Conservation (phyloP, 2,329 filamentous ascomycete species). For the Penicillium sp. region DNA sequence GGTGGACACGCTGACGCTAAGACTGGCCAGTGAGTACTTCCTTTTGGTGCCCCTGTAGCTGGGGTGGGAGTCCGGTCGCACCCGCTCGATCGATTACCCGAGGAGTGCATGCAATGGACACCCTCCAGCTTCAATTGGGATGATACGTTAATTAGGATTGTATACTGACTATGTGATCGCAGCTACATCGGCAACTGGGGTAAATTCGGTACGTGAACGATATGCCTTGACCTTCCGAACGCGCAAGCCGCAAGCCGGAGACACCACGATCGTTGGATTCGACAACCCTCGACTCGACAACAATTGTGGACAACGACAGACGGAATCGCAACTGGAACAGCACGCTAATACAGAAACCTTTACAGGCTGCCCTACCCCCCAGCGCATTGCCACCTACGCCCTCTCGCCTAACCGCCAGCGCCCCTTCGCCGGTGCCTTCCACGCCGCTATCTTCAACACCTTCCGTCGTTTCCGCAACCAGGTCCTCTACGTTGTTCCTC, state of each 20-base stretch:
- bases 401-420: slow-evolving; percentile 86
- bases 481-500: slow-evolving; percentile 84
- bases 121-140: not conserved
- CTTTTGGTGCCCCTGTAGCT: not conserved
- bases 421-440: slow-evolving; percentile 72
- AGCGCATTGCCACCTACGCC: slow-evolving; percentile 68
- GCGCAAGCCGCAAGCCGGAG: slow-evolving; percentile 11
- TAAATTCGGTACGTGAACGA: slow-evolving; percentile 64
- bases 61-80: slow-evolving; percentile 18
- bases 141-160: not conserved
- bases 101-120: not conserved
- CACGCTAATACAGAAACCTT: not conserved
- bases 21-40: slow-evolving; percentile 44
- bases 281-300: not conserved
- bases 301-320: not conserved
- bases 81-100: slow-evolving; percentile 14
- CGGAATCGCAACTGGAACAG: not conserved
- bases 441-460: slow-evolving; percentile 92
- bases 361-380: slow-evolving; percentile 42
- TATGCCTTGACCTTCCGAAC: slow-evolving; percentile 17
- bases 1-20: slow-evolving; percentile 41
- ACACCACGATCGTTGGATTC: not conserved
- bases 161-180: slow-evolving; percentile 27
- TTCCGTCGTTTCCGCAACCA: slow-evolving; percentile 83
- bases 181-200: slow-evolving; percentile 78